Base-by-base conservation (phyloP, 257 asterid species). In the Prunella vulgaris region DNA sequence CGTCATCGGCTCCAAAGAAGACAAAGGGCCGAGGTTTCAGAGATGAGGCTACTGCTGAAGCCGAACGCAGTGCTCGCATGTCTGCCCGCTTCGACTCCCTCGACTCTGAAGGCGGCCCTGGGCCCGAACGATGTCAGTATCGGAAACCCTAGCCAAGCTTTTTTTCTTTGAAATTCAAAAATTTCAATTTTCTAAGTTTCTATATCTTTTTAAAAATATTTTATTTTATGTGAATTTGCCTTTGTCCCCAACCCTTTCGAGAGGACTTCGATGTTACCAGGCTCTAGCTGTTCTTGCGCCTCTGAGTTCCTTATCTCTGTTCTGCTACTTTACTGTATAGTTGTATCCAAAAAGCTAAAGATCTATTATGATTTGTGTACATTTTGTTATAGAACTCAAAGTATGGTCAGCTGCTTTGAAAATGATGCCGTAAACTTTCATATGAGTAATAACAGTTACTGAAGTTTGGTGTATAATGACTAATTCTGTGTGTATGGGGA, bases 21-120 rank as follows among this genome's bases (percentile, higher is more conserved):
- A 89, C 94, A 14, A 93, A 94, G 77, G 99, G 99, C 63, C 95
- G 99, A 7, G 97, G 99, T 1, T 93, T 93, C 73, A 94, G 91
- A 7, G 95, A 89, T 73, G 97, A 90, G 81, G 86, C 86, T 0
- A 74, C 95, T 12, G 86, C 93, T 57, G 89, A 85, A 59, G 94
- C 91, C 9, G 99, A 93, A 22, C 93, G 99, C 2, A 87, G 81
- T 69, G 93, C 96, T 57, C 93, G 99, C 57, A 80, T 93, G 88
- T 78, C 97, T 8, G 97, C 85, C 7, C 89, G 93, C 44, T 94
- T 94, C 64, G 97, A 94, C 72, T 68, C 95, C 5, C 88, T 91
- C 42, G 92, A 86, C 69, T 74, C 96, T 13, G 87, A 87, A 10
- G 96, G 91, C 56, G 99, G 97, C 59, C 99, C 96, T 65, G 99